Conservation (phyloP, 345 rosid genomes). For the Bretschneidera sinensis region DNA sequence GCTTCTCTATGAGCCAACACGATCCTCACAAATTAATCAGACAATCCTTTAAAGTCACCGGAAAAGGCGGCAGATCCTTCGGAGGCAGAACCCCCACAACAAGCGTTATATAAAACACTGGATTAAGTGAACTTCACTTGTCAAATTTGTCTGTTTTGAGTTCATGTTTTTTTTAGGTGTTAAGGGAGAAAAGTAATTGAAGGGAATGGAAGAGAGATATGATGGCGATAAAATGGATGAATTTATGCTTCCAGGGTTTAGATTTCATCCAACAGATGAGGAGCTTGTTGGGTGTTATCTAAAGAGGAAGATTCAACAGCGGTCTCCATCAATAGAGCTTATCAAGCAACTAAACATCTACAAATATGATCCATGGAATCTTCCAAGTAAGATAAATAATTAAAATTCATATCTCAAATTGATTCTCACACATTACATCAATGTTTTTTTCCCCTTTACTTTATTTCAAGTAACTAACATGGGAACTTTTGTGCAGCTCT, state of each 20-base stretch:
- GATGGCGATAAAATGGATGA: conserved; percentile 57
- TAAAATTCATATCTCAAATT: neutral
- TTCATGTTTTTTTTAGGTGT: conserved; percentile 10
- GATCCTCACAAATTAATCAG: conserved; percentile 39
- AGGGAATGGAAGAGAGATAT: conserved; percentile 43
- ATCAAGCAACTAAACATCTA: conserved; percentile 87
- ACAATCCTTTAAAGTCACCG: conserved; percentile 49
- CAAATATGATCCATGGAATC: conserved; percentile 94
- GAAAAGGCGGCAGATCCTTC: conserved; percentile 94
- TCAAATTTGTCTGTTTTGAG: conserved; percentile 20
- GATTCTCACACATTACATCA: neutral
- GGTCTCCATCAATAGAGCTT: conserved; percentile 63
- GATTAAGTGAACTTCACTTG: conserved; percentile 33
- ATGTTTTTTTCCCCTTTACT: no score
- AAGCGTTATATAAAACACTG: conserved; percentile 67
- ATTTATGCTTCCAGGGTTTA: conserved; percentile 74
- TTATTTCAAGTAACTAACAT: no score
- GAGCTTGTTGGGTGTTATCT: conserved; percentile 85
- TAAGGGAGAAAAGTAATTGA: neutral
- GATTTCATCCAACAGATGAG: conserved; percentile 94
- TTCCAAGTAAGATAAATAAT: conserved; percentile 77
- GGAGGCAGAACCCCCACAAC: conserved; percentile 76
- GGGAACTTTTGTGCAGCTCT: no score
- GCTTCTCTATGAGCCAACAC: conserved; percentile 23
- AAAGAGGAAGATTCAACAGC: conserved; percentile 67